A percentile compares a stretch with the other conserved stretches of the same genome.
Conservation (phyloP, 768 basidiomycete species). For the Rhodosporidiobolus sp. region DNA sequence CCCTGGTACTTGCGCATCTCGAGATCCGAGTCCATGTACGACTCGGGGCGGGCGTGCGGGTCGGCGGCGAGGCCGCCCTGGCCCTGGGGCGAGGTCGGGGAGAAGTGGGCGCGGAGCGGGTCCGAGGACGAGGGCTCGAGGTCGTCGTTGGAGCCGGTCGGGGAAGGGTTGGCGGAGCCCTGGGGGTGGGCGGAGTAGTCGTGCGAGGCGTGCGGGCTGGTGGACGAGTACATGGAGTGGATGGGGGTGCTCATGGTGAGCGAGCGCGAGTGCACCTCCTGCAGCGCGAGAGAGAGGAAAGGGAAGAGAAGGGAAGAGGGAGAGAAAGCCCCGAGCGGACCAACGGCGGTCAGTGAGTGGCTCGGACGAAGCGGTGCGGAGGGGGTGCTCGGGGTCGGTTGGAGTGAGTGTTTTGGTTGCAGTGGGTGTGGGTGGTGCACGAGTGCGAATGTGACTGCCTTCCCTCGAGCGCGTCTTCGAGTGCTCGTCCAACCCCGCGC, state of each 20-base stretch:
- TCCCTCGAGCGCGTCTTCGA: too few species aligned
- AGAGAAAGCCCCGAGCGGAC: neutral
- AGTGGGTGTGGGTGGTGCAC: too few species aligned
- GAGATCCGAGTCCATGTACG: conserved; percentile 39
- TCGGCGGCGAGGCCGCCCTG: neutral
- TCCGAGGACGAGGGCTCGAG: conserved; percentile 24
- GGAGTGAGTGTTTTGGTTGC: neutral
- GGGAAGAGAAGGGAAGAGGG: too few species aligned
- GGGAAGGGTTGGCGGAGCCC: conserved; percentile 6
- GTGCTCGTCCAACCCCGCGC: too few species aligned
- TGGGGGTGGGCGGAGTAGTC: neutral
- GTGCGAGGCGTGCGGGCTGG: conserved; percentile 18
- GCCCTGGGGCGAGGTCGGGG: too few species aligned
- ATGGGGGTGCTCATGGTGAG: conserved; percentile 27
- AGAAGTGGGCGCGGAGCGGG: conserved; percentile 13
- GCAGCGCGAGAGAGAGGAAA: too few species aligned
- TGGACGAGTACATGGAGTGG: conserved; percentile 32
- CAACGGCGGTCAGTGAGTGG: neutral
- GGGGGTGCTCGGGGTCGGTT: neutral
- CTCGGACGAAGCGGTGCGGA: neutral
- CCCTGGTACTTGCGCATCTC: conserved; percentile 42
- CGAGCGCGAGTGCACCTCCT: neutral
- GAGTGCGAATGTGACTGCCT: too few species aligned
- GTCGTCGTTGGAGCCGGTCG: conserved; percentile 27
- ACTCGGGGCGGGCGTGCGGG: conserved; percentile 25